Evolutionary conservation across 2,329 filamentous ascomycete genomes (phyloP).

Genomic region (Neofusicoccum ribis): DNA sequence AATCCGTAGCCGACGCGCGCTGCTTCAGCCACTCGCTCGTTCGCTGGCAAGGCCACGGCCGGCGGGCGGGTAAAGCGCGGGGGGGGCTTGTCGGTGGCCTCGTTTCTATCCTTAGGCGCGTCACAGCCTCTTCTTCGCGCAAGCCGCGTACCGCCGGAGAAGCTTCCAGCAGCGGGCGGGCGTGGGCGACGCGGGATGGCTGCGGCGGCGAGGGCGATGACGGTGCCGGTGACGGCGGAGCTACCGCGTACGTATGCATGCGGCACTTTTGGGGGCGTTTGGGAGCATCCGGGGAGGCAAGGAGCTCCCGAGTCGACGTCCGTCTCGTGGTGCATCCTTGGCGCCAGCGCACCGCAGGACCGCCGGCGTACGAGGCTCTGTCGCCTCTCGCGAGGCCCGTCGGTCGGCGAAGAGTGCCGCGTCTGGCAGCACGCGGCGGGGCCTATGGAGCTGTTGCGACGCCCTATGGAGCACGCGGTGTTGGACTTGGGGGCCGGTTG

Average conservation of each 20-base stretch:
- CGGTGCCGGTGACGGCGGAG: too few relatives aligned
- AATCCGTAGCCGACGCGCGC: not conserved
- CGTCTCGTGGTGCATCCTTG: not conserved
- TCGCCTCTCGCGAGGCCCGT: not conserved
- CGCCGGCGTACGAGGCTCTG: not conserved
- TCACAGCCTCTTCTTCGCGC: not conserved
- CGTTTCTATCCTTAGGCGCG: conserved; percentile 1
- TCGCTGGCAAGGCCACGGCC: not conserved
- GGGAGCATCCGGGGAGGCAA: not conserved
- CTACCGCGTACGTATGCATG: too few relatives aligned
- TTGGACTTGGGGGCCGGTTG: not conserved
- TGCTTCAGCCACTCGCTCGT: not conserved
- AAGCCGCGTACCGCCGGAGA: not conserved
- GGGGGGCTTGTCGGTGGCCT: not conserved
- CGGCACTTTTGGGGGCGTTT: too few relatives aligned
- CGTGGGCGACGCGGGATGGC: too few relatives aligned
- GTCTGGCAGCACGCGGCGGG: not conserved
- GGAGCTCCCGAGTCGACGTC: not conserved
- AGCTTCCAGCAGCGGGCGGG: not conserved
- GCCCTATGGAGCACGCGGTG: not conserved
- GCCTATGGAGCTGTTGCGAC: not conserved
- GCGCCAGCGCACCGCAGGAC: not conserved
- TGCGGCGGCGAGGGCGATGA: too few relatives aligned
- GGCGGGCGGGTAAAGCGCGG: not conserved
- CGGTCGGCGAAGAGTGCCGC: not conserved